Evolutionary conservation across 75 land plant genomes (phyloP).

Genomic region (Pinus albicaulis): DNA sequence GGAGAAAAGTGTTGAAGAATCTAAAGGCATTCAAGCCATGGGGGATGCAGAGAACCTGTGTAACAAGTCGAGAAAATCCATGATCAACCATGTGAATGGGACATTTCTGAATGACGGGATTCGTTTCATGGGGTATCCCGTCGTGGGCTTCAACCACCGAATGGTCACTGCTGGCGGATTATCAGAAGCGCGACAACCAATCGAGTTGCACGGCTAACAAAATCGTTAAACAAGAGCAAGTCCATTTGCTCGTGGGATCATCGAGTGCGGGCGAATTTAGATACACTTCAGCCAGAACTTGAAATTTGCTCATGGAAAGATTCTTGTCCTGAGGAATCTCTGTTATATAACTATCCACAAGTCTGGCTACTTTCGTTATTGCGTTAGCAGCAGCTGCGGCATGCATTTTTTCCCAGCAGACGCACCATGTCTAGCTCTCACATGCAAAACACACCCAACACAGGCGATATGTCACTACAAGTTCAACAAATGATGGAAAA

Average conservation of each 20-base stretch:
- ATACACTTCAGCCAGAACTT: slow-evolving; percentile 60
- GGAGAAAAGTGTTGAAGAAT: neutral
- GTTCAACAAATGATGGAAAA: too few relatives aligned
- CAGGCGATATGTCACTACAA: too few relatives aligned
- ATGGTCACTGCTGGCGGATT: slow-evolving; percentile 20
- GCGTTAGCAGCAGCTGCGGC: neutral
- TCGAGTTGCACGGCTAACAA: neutral
- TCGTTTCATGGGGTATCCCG: too few relatives aligned
- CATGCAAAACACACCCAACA: too few relatives aligned
- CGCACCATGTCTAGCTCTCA: slow-evolving; percentile 20
- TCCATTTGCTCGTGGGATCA: slow-evolving; percentile 19
- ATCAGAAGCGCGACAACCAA: neutral
- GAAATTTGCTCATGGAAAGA: slow-evolving; percentile 67
- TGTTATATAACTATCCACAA: slow-evolving; percentile 77
- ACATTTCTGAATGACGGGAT: too few relatives aligned
- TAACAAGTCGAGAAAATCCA: too few relatives aligned
- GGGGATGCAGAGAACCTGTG: too few relatives aligned
- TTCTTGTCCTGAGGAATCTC: slow-evolving; percentile 83
- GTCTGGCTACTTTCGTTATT: slow-evolving; percentile 71
- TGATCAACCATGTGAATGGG: too few relatives aligned
- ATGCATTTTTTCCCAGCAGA: too few relatives aligned
- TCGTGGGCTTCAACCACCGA: slow-evolving; percentile 10
- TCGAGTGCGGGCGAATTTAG: neutral
- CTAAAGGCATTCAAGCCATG: too few relatives aligned
- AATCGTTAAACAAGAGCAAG: neutral